Base-by-base conservation (phyloP, 2,329 filamentous ascomycete genomes). In the Xylaria sp. region DNA sequence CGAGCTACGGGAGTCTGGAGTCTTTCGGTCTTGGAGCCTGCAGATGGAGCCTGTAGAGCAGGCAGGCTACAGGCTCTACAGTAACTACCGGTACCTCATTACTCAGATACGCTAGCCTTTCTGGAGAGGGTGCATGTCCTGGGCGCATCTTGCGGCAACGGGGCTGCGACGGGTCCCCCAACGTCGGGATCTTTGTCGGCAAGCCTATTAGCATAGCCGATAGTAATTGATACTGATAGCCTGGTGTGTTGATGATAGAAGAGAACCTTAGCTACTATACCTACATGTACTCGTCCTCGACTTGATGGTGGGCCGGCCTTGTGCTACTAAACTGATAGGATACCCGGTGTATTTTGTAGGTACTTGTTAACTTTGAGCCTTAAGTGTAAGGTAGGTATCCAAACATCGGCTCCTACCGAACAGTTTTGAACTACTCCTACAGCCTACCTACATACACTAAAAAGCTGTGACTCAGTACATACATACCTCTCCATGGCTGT, bases 111-210 rank as follows among this genome's bases (percentile, higher is more conserved):
- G 52, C 52, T 55, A 36, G 31, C 52, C 52, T 55, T 31, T 55
- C 31, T 55, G 13, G 41, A n/a, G 15, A 33, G 20, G 10, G 10
- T 13, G 52, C 52, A 55, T 55, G 28, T 55, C 52, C 28, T 36
- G 52, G 52, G 46, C 33, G 33, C 41, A 63, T 67, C 58, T 43
- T 64, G 55, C 62, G 60, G 60, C 55, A 68, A 68, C 52, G 66
- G 66, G 66, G 66, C 57, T 66, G 57, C 31, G 31, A 57, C 52
- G 57, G 66, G 52, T 36, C 57, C 66, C 36, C 52, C 12, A 58
- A 65, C 57, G 28, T 43, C 33, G 57, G 62, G 66, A 51, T 61
- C 56, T 52, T 36, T n/a, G 18, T 39, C 20, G 10, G 39, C 43
- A 58, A 39, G 58, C 64, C 63, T 69, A 67, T 67, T 54, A 69